Percentiles rank a stretch among this genome's conserved stretches.
phyloP scores from a whole-genome alignment of 2,329 filamentous ascomycete species.

The Daldinia sp. region DNA sequence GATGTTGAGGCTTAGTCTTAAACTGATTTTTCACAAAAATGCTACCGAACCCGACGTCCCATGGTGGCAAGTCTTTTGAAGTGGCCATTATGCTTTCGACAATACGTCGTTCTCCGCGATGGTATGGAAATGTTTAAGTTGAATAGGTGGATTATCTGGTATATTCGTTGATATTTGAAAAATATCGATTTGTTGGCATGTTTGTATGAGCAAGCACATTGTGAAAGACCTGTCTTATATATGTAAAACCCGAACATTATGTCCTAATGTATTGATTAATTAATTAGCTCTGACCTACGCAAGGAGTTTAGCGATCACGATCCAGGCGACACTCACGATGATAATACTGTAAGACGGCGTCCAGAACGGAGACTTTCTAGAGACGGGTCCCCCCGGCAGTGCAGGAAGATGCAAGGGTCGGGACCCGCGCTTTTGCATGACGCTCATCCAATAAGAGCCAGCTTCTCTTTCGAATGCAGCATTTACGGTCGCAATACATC shows the following conservation, averaged over 20 bases:
- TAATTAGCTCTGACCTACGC: too few relatives aligned
- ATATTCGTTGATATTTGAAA: background rate
- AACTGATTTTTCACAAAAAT: conserved; percentile 28
- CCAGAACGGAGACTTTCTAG: background rate
- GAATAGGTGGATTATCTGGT: too few relatives aligned
- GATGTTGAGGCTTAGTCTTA: conserved; percentile 16
- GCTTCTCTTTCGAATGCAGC: background rate
- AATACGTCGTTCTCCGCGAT: too few relatives aligned
- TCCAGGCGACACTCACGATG: background rate
- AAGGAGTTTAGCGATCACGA: background rate
- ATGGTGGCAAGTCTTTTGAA: conserved; percentile 27
- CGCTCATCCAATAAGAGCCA: conserved; percentile 11
- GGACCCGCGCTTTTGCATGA: background rate
- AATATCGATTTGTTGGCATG: background rate
- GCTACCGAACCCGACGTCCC: conserved; percentile 23
- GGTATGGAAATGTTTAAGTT: too few relatives aligned
- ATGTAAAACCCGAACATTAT: background rate
- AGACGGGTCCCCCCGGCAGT: background rate
- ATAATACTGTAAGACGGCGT: background rate
- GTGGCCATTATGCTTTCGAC: conserved; percentile 15
- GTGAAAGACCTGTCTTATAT: background rate
- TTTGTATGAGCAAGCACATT: background rate
- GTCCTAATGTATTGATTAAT: too few relatives aligned
- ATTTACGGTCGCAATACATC: background rate
- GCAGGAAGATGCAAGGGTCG: background rate